Conservation (phyloP, 2,329 filamentous ascomycete species). For the Fusarium sp. region DNA sequence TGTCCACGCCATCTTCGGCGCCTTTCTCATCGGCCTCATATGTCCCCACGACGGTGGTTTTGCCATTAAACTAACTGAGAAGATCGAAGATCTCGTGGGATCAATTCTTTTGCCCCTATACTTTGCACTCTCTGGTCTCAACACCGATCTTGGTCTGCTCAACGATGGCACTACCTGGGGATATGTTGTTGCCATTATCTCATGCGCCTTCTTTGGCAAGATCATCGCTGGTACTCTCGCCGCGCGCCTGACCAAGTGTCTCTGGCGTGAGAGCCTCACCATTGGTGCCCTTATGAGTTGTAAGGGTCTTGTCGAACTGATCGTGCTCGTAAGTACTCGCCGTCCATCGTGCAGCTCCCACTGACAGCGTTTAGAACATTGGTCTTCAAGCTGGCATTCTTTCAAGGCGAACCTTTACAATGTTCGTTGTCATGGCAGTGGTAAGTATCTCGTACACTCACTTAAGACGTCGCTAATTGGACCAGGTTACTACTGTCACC, state of each 20-base stretch:
- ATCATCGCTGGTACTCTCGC: slow-evolving; percentile 85
- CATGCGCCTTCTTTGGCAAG: slow-evolving; percentile 86
- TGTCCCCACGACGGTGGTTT: slow-evolving; percentile 92
- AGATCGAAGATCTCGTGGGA: slow-evolving; percentile 90
- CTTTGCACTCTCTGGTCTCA: slow-evolving; percentile 91
- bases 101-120: slow-evolving; percentile 90
- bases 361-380: slow-evolving; percentile 64
- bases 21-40: slow-evolving; percentile 89
- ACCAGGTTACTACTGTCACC: slow-evolving; percentile 77
- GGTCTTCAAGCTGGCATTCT: slow-evolving; percentile 86
- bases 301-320: slow-evolving; percentile 93
- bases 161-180: slow-evolving; percentile 87
- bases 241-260: slow-evolving; percentile 74
- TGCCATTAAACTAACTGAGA: slow-evolving; percentile 90
- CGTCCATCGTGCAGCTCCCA: rapidly evolving
- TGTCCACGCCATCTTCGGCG: slow-evolving; percentile 94
- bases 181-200: slow-evolving; percentile 86
- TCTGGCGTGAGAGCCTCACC: slow-evolving; percentile 91
- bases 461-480: slow-evolving; percentile 1
- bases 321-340: slow-evolving; percentile 78
- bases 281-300: slow-evolving; percentile 96
- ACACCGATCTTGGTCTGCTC: slow-evolving; percentile 86
- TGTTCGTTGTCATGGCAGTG: slow-evolving; percentile 94
- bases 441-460: slow-evolving; percentile 37
- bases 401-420: slow-evolving; percentile 85